A percentile compares a stretch with the other conserved stretches of the same genome.
Conservation (phyloP, 495 filamentous ascomycete genomes). For the Xylaria telfairii region DNA sequence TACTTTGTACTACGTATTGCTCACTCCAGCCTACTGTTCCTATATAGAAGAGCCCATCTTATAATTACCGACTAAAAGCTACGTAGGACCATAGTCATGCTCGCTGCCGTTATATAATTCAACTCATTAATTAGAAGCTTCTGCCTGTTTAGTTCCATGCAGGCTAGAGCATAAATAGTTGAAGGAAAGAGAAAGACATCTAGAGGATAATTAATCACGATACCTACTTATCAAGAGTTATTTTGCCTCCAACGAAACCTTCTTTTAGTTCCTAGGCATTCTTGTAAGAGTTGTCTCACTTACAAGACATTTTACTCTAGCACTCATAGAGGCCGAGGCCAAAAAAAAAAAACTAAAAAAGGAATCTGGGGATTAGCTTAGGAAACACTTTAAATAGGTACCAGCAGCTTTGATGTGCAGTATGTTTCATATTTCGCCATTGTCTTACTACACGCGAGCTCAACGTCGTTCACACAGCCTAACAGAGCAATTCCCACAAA, state of each 20-base stretch:
- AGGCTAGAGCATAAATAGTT: neutral
- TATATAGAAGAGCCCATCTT: neutral
- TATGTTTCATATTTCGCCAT: too few species aligned
- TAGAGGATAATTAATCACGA: neutral
- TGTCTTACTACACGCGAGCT: too few species aligned
- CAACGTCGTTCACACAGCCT: too few species aligned
- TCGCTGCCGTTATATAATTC: neutral
- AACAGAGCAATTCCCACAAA: too few species aligned
- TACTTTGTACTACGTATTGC: neutral
- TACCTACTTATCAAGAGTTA: neutral
- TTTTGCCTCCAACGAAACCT: too few species aligned
- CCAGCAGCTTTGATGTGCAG: neutral
- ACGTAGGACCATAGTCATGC: neutral
- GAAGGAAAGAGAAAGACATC: too few species aligned
- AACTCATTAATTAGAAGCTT: too few species aligned
- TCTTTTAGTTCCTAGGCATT: too few species aligned
- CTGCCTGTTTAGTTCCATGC: neutral
- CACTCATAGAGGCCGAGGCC: too few species aligned
- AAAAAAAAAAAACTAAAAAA: neutral
- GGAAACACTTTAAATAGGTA: neutral
- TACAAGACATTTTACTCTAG: too few species aligned
- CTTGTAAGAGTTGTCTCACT: too few species aligned
- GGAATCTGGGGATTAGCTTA: neutral
- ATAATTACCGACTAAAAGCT: neutral
- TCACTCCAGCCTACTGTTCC: neutral